Evolutionary conservation across 1,139 yeast genomes (phyloP), one percentile per base, ranked within the genome.

Genomic region (Dujonia santamariae): DNA sequence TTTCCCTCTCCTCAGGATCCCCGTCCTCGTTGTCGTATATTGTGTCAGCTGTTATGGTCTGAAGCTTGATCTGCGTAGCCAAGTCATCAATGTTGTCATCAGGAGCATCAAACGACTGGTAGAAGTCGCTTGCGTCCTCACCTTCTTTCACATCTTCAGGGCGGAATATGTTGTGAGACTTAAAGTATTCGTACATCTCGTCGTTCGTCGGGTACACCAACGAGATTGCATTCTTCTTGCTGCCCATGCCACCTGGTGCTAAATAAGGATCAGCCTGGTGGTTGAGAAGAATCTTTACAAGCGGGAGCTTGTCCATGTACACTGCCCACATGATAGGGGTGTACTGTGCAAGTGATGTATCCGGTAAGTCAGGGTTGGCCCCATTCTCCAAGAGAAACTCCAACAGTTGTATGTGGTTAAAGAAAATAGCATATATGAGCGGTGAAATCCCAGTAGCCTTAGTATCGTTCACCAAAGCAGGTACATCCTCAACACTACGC

Each of bases 311-410:
- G 37, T 62, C 54, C 37, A 62, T 53, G 39, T 68, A 58, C 4
- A 69, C 66, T 0, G 75, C 75, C 75, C 75, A 70, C 76, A 69
- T 68, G 36, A 70, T 50, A 11, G 76, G 75, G 9, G 75, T 62
- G 28, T 50, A 54, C 35, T 54, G 55, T 22, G 55, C 38, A 19
- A 59, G 47, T n/a, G 63, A 38, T 1, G 66, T 52, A 40, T 70
- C 76, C 23, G 45, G 39, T 17, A 51, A 32, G 40, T 69, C 74
- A 2, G 70, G 71, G 40, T 69, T 72, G 1, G 63, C 71, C 6
- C 49, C 44, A 36, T 58, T 60, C 12, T 45, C 34, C 23, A 70
- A 47, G 22, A 80, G 53, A 3, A 68, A 43, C 34, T 78, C 81
- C 2, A 64, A 71, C 17, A 72, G 54, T 5, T 58, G 66, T 4